Conservation (phyloP, 2,329 filamentous ascomycete genomes). For the Chaetomiaceae sp. region DNA sequence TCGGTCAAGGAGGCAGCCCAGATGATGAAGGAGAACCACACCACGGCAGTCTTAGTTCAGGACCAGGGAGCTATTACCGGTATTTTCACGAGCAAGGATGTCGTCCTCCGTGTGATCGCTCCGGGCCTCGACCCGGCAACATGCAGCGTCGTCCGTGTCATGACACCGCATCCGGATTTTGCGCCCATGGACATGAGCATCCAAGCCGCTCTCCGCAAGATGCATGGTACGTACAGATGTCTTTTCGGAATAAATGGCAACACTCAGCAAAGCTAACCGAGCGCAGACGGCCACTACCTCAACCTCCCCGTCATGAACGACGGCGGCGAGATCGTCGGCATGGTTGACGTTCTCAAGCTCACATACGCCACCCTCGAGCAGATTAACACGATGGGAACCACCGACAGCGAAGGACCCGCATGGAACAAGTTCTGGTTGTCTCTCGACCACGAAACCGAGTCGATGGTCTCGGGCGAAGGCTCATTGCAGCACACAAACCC, state of each 20-base stretch:
- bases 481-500: conserved; percentile 67
- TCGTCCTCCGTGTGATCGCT: conserved; percentile 94
- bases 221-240: conserved; percentile 72
- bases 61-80: conserved; percentile 96
- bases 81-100: conserved; percentile 99
- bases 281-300: conserved; percentile 88
- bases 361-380: conserved; percentile 98
- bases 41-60: conserved; percentile 91
- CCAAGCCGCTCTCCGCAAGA: conserved; percentile 94
- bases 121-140: conserved; percentile 89
- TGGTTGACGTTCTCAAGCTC: conserved; percentile 97
- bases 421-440: conserved; percentile 99
- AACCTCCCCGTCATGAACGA: conserved; percentile 99
- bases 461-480: conserved; percentile 88
- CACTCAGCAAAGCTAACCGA: conserved; percentile 7
- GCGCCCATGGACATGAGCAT: conserved; percentile 99
- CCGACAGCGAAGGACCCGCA: conserved; percentile 87
- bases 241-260: too few relatives aligned
- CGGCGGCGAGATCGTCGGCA: conserved; percentile 92
- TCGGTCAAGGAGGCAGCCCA: conserved; percentile 93
- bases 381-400: conserved; percentile 89
- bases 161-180: conserved; percentile 99
- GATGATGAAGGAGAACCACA: conserved; percentile 98
- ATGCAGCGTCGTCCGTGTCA: conserved; percentile 96
- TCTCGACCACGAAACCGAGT: conserved; percentile 90